A percentile compares a stretch with the other conserved stretches of the same genome.
These are phyloP conservation scores for Tylopilus sp. DNA, from an alignment of 768 basidiomycete genomes.

Conservation along the genomic window DNA sequence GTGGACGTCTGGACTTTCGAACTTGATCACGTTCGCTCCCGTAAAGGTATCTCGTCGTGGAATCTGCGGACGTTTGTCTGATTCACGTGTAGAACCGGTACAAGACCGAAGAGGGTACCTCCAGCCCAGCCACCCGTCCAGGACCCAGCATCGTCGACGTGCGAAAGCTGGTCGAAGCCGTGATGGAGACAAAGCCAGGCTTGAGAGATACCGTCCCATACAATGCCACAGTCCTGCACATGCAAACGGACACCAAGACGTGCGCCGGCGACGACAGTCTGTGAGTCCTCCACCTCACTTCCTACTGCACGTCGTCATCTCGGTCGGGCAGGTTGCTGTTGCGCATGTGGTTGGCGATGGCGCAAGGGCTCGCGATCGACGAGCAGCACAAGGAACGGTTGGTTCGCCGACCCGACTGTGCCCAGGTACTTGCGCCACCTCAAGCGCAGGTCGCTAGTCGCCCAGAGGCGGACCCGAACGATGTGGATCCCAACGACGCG, in stretches of 20 bases:
- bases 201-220: slow-evolving; percentile 22
- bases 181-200: slow-evolving; percentile 36
- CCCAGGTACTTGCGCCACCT: slow-evolving; percentile 12
- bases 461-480: not conserved
- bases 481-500: slow-evolving; percentile 1
- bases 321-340: slow-evolving; percentile 34
- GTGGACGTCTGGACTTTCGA: slow-evolving; percentile 40
- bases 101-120: not conserved
- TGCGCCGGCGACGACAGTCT: slow-evolving; percentile 53
- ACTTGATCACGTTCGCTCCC: slow-evolving; percentile 9
- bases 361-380: slow-evolving; percentile 43
- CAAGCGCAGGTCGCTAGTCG: too few species aligned
- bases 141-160: slow-evolving; percentile 42
- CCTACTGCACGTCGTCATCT: not conserved
- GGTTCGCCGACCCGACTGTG: slow-evolving; percentile 9
- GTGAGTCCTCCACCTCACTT: slow-evolving; percentile 30
- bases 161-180: slow-evolving; percentile 33
- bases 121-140: not conserved
- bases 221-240: slow-evolving; percentile 34
- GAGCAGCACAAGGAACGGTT: slow-evolving; percentile 35
- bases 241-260: slow-evolving; percentile 35
- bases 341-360: slow-evolving; percentile 45
- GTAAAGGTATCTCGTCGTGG: slow-evolving; percentile 6
- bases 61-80: not conserved
- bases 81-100: slow-evolving; percentile 7